A percentile compares a stretch with the other conserved stretches of the same genome.
Evolutionary conservation across 768 basidiomycete species (phyloP).

Genomic region (Panellus pusillus): DNA sequence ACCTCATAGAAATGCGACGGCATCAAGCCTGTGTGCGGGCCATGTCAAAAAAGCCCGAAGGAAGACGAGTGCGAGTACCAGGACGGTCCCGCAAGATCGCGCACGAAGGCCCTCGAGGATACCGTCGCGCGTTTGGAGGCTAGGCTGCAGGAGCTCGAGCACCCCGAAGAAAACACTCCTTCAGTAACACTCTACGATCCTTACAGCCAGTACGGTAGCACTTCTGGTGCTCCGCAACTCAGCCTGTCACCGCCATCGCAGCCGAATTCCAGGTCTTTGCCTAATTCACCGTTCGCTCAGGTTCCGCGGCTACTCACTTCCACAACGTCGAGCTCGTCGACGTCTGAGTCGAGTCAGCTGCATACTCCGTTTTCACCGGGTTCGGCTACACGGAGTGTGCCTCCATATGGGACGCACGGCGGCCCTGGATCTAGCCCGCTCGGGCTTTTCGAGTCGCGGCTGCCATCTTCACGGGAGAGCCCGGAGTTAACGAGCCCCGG

Average conservation of each 20-base stretch:
- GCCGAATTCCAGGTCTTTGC: neutral
- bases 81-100: slow-evolving; percentile 60
- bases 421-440: slow-evolving; percentile 8
- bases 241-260: neutral
- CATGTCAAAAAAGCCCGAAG: slow-evolving; percentile 58
- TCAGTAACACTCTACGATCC: slow-evolving; percentile 22
- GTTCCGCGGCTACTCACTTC: neutral
- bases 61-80: slow-evolving; percentile 72
- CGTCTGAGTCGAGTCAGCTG: slow-evolving; percentile 2
- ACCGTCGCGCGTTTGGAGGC: slow-evolving; percentile 38
- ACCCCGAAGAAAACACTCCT: slow-evolving; percentile 27
- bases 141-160: slow-evolving; percentile 39
- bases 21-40: slow-evolving; percentile 60
- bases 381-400: slow-evolving; percentile 27
- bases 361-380: slow-evolving; percentile 36
- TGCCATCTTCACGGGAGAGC: neutral
- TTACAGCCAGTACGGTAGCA: slow-evolving; percentile 5
- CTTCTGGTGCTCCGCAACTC: slow-evolving; percentile 1
- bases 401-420: slow-evolving; percentile 3
- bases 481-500: neutral
- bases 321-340: slow-evolving; percentile 15
- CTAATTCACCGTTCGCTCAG: slow-evolving; percentile 1
- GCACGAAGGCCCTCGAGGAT: slow-evolving; percentile 50
- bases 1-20: slow-evolving; percentile 64
- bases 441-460: slow-evolving; percentile 13